Evolutionary conservation across 2,329 filamentous ascomycete genomes (phyloP).

Genomic region (Cladosporium sp.): DNA sequence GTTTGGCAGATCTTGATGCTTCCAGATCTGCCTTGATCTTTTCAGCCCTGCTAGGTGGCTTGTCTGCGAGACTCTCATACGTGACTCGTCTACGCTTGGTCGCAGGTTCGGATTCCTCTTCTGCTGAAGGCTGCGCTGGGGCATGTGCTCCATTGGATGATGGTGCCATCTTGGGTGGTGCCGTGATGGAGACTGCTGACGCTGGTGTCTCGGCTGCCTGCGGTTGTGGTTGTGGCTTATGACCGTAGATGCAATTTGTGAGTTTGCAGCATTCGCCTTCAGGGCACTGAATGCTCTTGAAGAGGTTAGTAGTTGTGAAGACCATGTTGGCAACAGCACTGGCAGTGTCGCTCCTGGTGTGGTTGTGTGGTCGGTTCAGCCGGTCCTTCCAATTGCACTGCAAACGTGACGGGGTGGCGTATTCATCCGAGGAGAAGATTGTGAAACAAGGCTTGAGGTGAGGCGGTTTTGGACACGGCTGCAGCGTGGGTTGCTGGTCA

Average conservation of each 20-base stretch:
- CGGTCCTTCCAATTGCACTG: not conserved
- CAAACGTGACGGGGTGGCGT: not conserved
- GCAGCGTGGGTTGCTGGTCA: not conserved
- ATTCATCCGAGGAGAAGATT: not conserved
- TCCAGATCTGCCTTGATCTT: constrained; percentile 20
- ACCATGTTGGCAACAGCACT: constrained; percentile 44
- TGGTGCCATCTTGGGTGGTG: not conserved
- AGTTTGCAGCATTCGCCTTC: constrained; percentile 51
- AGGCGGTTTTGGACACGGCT: not conserved
- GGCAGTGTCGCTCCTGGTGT: not conserved
- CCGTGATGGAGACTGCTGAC: not conserved
- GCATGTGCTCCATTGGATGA: not conserved
- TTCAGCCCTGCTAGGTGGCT: constrained; percentile 34
- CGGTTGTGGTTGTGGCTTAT: constrained; percentile 37
- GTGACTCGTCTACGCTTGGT: constrained; percentile 35
- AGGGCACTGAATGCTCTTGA: constrained; percentile 56
- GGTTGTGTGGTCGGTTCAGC: not conserved
- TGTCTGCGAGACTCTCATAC: constrained; percentile 31
- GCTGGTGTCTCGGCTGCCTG: constrained; percentile 1
- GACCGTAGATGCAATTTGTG: constrained; percentile 60
- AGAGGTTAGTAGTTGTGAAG: constrained; percentile 57
- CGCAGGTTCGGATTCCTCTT: constrained; percentile 21
- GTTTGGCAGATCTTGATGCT: constrained; percentile 17
- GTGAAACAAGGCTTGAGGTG: not conserved
- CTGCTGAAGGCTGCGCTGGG: not conserved